Evolutionary conservation across 805 yeast species (phyloP).

Genomic region (Myxozyma monticola): DNA sequence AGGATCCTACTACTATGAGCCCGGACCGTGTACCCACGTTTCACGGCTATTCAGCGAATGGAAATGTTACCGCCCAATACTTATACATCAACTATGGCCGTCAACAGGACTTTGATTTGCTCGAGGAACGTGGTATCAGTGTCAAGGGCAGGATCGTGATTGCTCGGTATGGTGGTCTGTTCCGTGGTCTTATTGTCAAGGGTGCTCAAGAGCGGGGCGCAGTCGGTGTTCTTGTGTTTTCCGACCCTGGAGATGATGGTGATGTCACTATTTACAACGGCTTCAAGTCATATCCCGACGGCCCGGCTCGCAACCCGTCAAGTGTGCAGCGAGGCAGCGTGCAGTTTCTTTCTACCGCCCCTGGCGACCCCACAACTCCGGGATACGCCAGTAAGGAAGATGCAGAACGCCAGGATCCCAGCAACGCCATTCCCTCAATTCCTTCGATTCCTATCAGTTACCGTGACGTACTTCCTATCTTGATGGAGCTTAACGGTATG

Average conservation of each 20-base stretch:
- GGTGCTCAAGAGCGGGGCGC: slow-evolving; percentile 75
- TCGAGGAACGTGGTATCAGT: slow-evolving; percentile 50
- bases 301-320: slow-evolving; percentile 76
- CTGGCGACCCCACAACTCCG: slow-evolving; percentile 82
- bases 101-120: slow-evolving; percentile 54
- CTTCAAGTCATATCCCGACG: slow-evolving; percentile 65
- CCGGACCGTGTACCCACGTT: slow-evolving; percentile 64
- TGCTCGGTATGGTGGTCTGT: slow-evolving; percentile 64
- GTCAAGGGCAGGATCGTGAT: slow-evolving; percentile 62
- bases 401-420: slow-evolving; percentile 52
- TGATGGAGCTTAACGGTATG: slow-evolving; percentile 56
- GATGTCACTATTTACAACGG: slow-evolving; percentile 55
- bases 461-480: slow-evolving; percentile 55
- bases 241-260: slow-evolving; percentile 65
- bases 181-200: slow-evolving; percentile 73
- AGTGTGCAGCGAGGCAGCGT: slow-evolving; percentile 77
- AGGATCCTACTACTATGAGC: slow-evolving; percentile 52
- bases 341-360: slow-evolving; percentile 56
- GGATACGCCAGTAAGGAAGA: slow-evolving; percentile 59
- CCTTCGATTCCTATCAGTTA: slow-evolving; percentile 72
- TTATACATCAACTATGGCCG: slow-evolving; percentile 73
- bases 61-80: slow-evolving; percentile 66
- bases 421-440: slow-evolving; percentile 56
- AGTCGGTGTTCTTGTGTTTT: slow-evolving; percentile 61
- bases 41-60: slow-evolving; percentile 74